Evolutionary conservation across 805 yeast species (phyloP), one percentile per base, ranked within the genome.

Genomic region (Yamadazyma scolyti): DNA sequence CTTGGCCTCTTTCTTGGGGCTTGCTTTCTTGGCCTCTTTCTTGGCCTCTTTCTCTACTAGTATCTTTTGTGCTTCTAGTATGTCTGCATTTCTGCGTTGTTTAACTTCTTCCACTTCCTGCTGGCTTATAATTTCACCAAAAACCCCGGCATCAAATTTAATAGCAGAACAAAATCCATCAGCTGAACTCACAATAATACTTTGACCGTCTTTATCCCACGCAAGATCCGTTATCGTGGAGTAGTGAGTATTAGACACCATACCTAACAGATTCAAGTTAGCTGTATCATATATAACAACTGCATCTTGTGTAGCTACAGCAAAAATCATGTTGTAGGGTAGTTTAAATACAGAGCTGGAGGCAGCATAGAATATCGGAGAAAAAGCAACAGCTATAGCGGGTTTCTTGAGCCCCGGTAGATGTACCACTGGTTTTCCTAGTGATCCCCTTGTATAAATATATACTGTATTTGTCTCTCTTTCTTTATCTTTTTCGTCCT

Each of bases 161-260:
- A 89, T 54, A 26, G 71, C 71, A 1, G 96, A 82, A 42, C 96
- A 82, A 53, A 88, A 90, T 12, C 97, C 97, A 54, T 93, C 98
- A 0, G 95, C 83, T 0, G 96, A 84, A 5, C 95, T 78, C 15
- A 84, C 67, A 44, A 90, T 64, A 11, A 93, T 56, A 9, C 73
- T 60, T 10, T 58, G 56, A 0, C 97, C 98, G 54, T 85, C 88
- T 4, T 61, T 56, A 14, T 84, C 71, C 98, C 98, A 93, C 6
- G 81, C 60, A 28, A 90, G 49, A 52, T 93, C 98, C 0, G 98
- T 89, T 20, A 93, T 70, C 1, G 93, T 77, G 2, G 94, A 79
- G 48, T 89, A 89, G 52, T 93, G 98, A 30, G 93, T 64, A 46
- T 87, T 87, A 0, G 84, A 71, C 3, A 82, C 81, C 9, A 75